phyloP scores from a whole-genome alignment of 331 rosid species.

The Quercus phellos region DNA sequence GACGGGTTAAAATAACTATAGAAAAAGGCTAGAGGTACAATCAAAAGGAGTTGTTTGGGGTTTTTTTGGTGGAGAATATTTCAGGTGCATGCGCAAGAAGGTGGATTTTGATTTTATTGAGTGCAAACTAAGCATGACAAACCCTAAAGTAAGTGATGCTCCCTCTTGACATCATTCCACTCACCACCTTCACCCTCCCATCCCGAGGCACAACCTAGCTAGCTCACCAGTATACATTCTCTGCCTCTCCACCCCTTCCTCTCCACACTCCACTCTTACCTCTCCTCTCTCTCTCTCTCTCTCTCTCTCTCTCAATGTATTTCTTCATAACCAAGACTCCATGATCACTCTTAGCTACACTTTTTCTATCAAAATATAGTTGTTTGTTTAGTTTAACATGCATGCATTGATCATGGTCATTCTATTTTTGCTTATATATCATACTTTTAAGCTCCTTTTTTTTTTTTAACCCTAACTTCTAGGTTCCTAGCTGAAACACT shows the following conservation, averaged over 20 bases:
- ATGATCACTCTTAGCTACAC: not conserved
- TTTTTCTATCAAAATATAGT: not conserved
- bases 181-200: conserved; percentile 83
- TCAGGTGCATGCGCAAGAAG: conserved; percentile 88
- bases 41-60: conserved; percentile 49
- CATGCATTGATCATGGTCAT: not conserved
- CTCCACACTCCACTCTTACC: conserved; percentile 15
- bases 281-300: conserved; percentile 9
- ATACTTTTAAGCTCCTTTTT: not conserved
- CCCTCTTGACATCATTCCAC: conserved; percentile 93
- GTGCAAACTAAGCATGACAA: conserved; percentile 92
- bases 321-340: too few species aligned
- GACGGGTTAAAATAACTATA: conserved; percentile 37
- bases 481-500: too few species aligned
- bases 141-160: conserved; percentile 85
- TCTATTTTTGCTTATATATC: not conserved
- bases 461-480: too few species aligned
- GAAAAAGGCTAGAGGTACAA: conserved; percentile 38
- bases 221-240: conserved; percentile 45
- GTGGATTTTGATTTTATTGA: conserved; percentile 58
- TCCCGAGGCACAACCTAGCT: conserved; percentile 76
- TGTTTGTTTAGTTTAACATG: not conserved
- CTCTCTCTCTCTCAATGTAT: not conserved
- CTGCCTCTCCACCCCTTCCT: conserved; percentile 27
- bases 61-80: conserved; percentile 63